These are phyloP conservation scores for Globisporangium yorkense DNA, from an alignment of 352 stramenopile genomes.

Conservation along the genomic window DNA sequence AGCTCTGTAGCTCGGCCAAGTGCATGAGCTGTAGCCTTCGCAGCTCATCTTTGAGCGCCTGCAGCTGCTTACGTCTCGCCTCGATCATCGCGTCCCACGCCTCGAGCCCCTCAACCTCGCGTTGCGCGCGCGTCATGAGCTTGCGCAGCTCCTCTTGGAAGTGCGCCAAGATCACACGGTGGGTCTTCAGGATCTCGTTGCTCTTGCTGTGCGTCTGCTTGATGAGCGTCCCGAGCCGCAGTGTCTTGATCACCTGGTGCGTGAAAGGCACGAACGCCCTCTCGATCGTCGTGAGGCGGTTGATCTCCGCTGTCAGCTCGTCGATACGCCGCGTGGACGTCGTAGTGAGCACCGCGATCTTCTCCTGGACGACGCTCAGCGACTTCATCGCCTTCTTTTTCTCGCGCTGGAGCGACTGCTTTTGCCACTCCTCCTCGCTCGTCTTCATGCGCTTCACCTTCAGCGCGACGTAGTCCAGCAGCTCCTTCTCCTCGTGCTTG, in stretches of 20 bases:
- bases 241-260: conserved; percentile 53
- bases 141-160: conserved; percentile 59
- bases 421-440: conserved; percentile 78
- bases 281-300: conserved; percentile 51
- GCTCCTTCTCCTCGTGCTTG: conserved; percentile 53
- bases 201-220: conserved; percentile 31
- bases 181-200: conserved; percentile 31
- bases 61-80: conserved; percentile 48
- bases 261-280: conserved; percentile 74
- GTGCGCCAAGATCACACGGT: conserved; percentile 37
- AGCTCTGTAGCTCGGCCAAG: conserved; percentile 50
- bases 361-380: conserved; percentile 46
- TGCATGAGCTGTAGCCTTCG: conserved; percentile 49
- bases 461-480: conserved; percentile 69
- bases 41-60: conserved; percentile 53
- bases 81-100: conserved; percentile 67
- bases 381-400: conserved; percentile 76
- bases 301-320: conserved; percentile 62
- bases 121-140: conserved; percentile 40
- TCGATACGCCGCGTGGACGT: conserved; percentile 50
- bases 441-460: conserved; percentile 75
- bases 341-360: conserved; percentile 28
- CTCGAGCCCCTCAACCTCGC: conserved; percentile 50
- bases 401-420: conserved; percentile 74
- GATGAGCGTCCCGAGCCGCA: conserved; percentile 35